Percentiles rank a stretch among this genome's conserved stretches.
These are phyloP conservation scores for Trichoderma afroharzianum DNA, from an alignment of 2,329 filamentous ascomycete species.

Conservation along the genomic window DNA sequence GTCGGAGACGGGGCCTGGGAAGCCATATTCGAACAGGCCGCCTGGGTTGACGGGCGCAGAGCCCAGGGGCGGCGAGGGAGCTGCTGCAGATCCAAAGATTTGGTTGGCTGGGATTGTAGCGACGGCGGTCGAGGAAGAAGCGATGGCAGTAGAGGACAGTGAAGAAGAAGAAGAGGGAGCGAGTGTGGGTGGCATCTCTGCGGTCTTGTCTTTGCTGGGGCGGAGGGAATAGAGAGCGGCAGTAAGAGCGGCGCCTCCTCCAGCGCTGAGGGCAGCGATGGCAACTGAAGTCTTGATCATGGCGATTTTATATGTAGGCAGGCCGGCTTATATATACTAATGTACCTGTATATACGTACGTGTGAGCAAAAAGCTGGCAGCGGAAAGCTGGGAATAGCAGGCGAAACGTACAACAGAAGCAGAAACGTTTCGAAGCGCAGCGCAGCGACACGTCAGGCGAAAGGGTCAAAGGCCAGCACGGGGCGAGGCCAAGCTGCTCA, in stretches of 20 bases:
- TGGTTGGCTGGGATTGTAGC: slow-evolving; percentile 55
- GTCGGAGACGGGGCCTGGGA: slow-evolving; percentile 86
- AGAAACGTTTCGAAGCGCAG: neutral
- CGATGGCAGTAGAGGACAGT: slow-evolving; percentile 29
- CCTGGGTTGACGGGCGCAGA: slow-evolving; percentile 63
- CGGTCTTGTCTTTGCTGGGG: slow-evolving; percentile 43
- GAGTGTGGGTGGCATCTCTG: slow-evolving; percentile 33
- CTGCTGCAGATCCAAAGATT: slow-evolving; percentile 39
- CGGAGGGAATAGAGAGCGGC: slow-evolving; percentile 63
- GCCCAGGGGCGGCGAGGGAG: slow-evolving; percentile 27
- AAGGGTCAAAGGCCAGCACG: neutral
- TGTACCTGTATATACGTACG: neutral
- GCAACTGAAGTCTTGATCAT: slow-evolving; percentile 80
- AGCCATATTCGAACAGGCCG: slow-evolving; percentile 80
- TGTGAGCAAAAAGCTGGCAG: neutral
- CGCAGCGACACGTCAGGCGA: slow-evolving; percentile 2
- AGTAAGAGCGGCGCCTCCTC: slow-evolving; percentile 71
- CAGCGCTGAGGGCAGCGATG: slow-evolving; percentile 71
- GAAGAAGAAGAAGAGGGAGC: slow-evolving; percentile 33
- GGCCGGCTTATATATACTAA: slow-evolving; percentile 1
- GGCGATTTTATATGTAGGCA: neutral
- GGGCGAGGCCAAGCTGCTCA: slow-evolving; percentile 5
- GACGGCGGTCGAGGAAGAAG: slow-evolving; percentile 28
- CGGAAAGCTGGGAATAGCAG: neutral
- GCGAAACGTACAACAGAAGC: neutral